A percentile compares a stretch with the other conserved stretches of the same genome.
Evolutionary conservation across 2,329 filamentous ascomycete genomes (phyloP).

Genomic region (Alternaria longipes): DNA sequence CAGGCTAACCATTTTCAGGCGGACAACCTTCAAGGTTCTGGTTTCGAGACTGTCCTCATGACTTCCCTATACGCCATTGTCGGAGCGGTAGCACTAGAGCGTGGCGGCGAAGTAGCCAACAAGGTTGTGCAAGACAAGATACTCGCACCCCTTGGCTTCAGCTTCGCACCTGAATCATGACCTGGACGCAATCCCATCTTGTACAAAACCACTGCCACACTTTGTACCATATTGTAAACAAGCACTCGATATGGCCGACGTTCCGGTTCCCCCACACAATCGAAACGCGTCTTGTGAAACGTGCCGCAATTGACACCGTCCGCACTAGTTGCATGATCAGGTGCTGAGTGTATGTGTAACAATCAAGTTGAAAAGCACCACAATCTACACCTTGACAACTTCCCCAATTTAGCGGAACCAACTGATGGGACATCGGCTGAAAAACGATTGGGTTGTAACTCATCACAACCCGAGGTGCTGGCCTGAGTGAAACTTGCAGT

Average conservation of each 20-base stretch:
- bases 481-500: neutral
- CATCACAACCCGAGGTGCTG: neutral
- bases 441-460: neutral
- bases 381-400: neutral
- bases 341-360: neutral
- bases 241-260: conserved; percentile 13
- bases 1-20: conserved; percentile 55
- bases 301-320: neutral
- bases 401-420: neutral
- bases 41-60: conserved; percentile 76
- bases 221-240: conserved; percentile 24
- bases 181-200: conserved; percentile 8
- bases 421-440: neutral
- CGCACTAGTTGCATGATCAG: neutral
- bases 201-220: conserved; percentile 15
- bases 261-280: neutral
- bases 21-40: conserved; percentile 75
- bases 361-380: neutral
- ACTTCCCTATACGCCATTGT: conserved; percentile 85
- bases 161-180: conserved; percentile 32
- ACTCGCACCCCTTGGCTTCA: conserved; percentile 60
- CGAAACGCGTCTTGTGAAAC: neutral
- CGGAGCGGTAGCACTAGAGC: conserved; percentile 88
- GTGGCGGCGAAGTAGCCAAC: conserved; percentile 80
- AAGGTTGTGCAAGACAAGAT: conserved; percentile 80